Evolutionary conservation across 2,329 filamentous ascomycete genomes (phyloP), one percentile per base, ranked within the genome.

Genomic region (Leptosphaerulina australis): DNA sequence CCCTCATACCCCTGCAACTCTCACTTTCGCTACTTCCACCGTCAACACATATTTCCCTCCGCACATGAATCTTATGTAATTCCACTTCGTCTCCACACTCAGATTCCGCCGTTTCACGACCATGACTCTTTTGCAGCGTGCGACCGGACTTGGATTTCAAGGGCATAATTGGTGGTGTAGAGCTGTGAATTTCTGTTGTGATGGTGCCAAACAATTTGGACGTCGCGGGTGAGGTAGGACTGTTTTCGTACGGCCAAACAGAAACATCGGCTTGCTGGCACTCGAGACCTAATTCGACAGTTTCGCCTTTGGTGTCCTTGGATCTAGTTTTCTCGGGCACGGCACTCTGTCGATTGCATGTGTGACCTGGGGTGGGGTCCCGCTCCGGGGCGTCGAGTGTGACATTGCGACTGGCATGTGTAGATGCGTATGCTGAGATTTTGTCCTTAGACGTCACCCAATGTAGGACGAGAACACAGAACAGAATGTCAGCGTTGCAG

Each of bases 401-500:
- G 33, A 35, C 38, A 26, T 33, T 37, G 20, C 12, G 26, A 25
- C 26, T 38, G 3, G 15, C 22, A 18, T 26, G 29, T 3, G 20
- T 41, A 20, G 48, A 43, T 0, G 15, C 5, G 33, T 41, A 28
- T 17, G 34, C 12, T 1, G 22, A 15, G 6, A 43, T 37, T 33
- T 53, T 47, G 44, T 54, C 55, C 5, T 59, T 72, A 11, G 70
- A 71, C 4, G 77, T 77, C 31, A 84, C 78, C 83, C 83, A 86
- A 57, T 86, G 83, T 31, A 86, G 77, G n/a, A 86, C 80, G 3
- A 83, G 60, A 15, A 81, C 80, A 11, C 79, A 83, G 67, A 86
- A 84, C 22, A 85, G 75, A 12, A 85, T 82, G 63, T 87, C 84
- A 54, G 78, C 77, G 60, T 86, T 87, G 63, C 84, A 88, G 60